phyloP scores from a whole-genome alignment of 108 stramenopile genomes.

The Seminavis robusta region DNA sequence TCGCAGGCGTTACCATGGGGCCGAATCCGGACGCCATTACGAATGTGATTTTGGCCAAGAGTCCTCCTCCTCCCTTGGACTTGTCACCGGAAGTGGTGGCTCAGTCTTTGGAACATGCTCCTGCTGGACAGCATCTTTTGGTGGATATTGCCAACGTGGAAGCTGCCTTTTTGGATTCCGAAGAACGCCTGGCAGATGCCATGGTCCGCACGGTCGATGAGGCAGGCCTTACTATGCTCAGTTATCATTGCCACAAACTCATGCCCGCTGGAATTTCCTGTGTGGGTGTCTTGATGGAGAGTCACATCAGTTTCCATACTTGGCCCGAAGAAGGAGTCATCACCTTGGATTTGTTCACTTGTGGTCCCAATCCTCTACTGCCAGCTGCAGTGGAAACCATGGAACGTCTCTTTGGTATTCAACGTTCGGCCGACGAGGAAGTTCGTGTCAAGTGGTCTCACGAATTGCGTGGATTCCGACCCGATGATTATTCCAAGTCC shows the following conservation, averaged over 20 bases:
- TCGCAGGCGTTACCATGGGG: constrained; percentile 59
- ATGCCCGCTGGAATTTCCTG: constrained; percentile 59
- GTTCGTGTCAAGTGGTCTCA: constrained; percentile 50
- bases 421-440: constrained; percentile 8
- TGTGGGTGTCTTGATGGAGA: constrained; percentile 65
- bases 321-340: constrained; percentile 70
- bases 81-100: too few species aligned
- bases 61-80: too few species aligned
- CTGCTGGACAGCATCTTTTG: constrained; percentile 68
- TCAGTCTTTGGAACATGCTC: constrained; percentile 64
- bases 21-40: constrained; percentile 47
- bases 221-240: constrained; percentile 45
- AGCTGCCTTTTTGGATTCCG: constrained; percentile 50
- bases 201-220: constrained; percentile 61
- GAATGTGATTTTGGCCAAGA: too few species aligned
- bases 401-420: constrained; percentile 52
- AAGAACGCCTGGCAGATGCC: constrained; percentile 52
- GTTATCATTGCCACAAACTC: constrained; percentile 64
- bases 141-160: constrained; percentile 63
- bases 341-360: constrained; percentile 72
- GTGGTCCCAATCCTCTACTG: constrained; percentile 48
- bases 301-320: constrained; percentile 72
- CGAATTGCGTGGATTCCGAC: constrained; percentile 44
- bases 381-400: constrained; percentile 50
- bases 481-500: constrained; percentile 7